These are phyloP conservation scores for Endocalyx cinctus DNA, from an alignment of 2,329 filamentous ascomycete genomes.

Conservation along the genomic window DNA sequence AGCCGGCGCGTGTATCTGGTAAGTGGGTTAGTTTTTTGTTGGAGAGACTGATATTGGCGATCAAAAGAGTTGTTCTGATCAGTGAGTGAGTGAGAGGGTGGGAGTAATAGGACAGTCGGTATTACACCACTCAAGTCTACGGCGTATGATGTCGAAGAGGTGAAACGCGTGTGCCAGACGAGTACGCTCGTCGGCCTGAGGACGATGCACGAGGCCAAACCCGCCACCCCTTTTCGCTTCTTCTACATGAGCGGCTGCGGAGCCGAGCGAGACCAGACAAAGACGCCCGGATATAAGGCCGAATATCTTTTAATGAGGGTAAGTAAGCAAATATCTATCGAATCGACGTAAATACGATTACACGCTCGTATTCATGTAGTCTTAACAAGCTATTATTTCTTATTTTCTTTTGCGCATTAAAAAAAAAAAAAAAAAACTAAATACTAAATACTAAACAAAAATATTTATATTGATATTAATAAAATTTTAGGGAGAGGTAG, in stretches of 20 bases:
- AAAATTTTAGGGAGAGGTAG: no score
- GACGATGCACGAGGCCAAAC: slow-evolving; percentile 21
- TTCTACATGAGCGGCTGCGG: slow-evolving; percentile 39
- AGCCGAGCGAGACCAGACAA: slow-evolving; percentile 39
- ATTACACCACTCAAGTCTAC: slow-evolving; percentile 21
- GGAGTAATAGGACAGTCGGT: slow-evolving; percentile 24
- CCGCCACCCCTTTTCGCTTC: slow-evolving; percentile 27
- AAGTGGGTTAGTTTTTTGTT: background rate
- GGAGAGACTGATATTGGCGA: no score
- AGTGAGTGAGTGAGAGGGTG: no score
- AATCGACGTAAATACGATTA: no score
- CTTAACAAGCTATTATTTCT: no score
- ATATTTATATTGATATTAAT: no score
- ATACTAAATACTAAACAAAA: no score
- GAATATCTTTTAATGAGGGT: slow-evolving; percentile 46
- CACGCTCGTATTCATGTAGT: no score
- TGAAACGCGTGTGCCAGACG: slow-evolving; percentile 20
- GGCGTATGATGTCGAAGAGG: slow-evolving; percentile 12
- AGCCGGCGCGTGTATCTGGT: slow-evolving; percentile 34
- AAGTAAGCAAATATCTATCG: no score
- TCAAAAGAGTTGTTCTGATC: no score
- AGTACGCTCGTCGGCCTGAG: slow-evolving; percentile 18
- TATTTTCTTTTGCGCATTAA: background rate
- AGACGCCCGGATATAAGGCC: slow-evolving; percentile 32
- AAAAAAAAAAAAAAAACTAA: slow-evolving; percentile 1